Base-by-base conservation (phyloP, 352 stramenopile species). In the Phytophthora brassicae region DNA sequence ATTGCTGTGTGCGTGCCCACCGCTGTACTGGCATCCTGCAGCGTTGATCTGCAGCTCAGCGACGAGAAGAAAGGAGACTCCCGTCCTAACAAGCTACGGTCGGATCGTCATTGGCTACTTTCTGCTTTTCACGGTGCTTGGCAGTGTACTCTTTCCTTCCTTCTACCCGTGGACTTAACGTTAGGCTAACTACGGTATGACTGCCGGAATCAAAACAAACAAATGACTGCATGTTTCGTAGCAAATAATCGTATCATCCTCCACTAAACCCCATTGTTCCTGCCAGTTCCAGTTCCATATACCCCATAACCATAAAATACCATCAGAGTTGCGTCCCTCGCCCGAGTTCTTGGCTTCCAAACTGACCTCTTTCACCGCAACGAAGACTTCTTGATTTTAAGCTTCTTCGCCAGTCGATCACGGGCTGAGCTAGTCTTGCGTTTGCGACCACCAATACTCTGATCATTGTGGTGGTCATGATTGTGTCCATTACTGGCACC, bases 91-190 rank as follows among this genome's bases (percentile, higher is more conserved):
- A 49, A 26, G 6, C 11, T 63, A 72, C 24, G 73, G 74, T 13
- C 70, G 61, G 12, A 31, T 72, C 8, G 59, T 92, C 4, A 50
- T 92, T 14, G 61, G 61, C 16, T 94, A 92, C 60, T 92, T 91
- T 51, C 41, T 92, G 29, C 66, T 90, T 13, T 95, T 81, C 58
- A 88, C 49, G 28, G 67, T 92, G 26, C 45, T 95, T 8, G 86
- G 86, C 4, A 70, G 68, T 6, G 74, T 78, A 26, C 79, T 95
- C 38, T 95, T 95, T 35, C 64, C 73, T 28, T 79, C 84, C 3
- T 95, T 95, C 61, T 95, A 93, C 55, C 86, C 86, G 35, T 95
- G 86, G 86, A 95, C 84, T 16, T 90, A 72, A n/a, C n/a, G n/a
- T n/a, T n/a, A n/a, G n/a, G n/a, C n/a, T n/a, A n/a, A n/a, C n/a